Percentiles rank a stretch among this genome's conserved stretches.
Conservation (phyloP, 2,329 filamentous ascomycete species). For the Aspergillus sp. region DNA sequence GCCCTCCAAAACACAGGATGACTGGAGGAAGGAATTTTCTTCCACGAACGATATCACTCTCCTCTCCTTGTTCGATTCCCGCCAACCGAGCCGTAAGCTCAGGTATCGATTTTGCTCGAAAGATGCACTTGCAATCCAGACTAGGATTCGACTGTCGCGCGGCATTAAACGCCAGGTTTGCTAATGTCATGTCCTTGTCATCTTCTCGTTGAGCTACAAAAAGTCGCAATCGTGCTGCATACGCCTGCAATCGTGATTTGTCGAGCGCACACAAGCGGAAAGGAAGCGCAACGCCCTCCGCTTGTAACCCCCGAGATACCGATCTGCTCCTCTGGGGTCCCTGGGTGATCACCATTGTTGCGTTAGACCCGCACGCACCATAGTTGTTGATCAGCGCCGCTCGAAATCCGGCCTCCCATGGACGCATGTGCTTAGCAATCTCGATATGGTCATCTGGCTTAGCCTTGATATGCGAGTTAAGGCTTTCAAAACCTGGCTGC, state of each 20-base stretch:
- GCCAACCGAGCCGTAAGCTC: constrained; percentile 17
- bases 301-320: constrained; percentile 11
- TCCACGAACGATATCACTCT: neutral
- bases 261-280: constrained; percentile 23
- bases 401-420: constrained; percentile 23
- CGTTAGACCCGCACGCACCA: constrained; percentile 35
- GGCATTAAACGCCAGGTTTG: constrained; percentile 22
- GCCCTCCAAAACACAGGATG: constrained; percentile 47
- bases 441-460: constrained; percentile 22
- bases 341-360: constrained; percentile 33
- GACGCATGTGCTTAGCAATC: constrained; percentile 16
- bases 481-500: constrained; percentile 31
- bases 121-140: constrained; percentile 17
- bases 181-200: constrained; percentile 6
- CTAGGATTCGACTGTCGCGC: constrained; percentile 26
- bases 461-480: constrained; percentile 29
- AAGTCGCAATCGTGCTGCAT: constrained; percentile 5
- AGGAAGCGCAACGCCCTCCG: constrained; percentile 9
- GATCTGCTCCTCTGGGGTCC: neutral
- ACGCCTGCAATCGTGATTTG: constrained; percentile 17
- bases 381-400: constrained; percentile 37
- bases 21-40: constrained; percentile 24
- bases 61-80: constrained; percentile 4
- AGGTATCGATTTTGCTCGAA: constrained; percentile 17
- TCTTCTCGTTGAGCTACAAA: constrained; percentile 5